phyloP scores from a whole-genome alignment of 768 basidiomycete genomes.

The Sarcodon sp. region DNA sequence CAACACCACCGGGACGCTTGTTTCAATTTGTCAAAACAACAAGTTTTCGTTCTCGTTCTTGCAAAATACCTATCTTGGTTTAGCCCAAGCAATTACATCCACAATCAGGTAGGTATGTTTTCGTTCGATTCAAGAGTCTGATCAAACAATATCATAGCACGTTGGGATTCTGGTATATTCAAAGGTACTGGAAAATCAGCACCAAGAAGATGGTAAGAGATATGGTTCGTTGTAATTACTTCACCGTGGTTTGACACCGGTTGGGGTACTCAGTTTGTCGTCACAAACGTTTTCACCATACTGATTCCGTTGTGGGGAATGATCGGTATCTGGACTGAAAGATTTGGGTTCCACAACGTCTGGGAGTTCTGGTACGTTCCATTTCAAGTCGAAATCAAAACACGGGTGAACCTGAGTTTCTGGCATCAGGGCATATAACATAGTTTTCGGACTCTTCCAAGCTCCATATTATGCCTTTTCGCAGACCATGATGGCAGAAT shows the following conservation, averaged over 20 bases:
- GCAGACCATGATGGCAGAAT: conserved; percentile 83
- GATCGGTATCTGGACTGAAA: conserved; percentile 73
- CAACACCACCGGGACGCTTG: conserved; percentile 67
- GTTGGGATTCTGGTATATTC: conserved; percentile 75
- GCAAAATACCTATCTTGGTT: conserved; percentile 66
- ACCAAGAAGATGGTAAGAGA: conserved; percentile 67
- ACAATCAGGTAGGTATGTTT: conserved; percentile 21
- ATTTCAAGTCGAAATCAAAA: too few species aligned
- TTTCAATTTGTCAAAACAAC: conserved; percentile 69
- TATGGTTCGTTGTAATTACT: background rate
- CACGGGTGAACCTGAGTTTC: too few species aligned
- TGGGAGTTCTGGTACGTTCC: conserved; percentile 75
- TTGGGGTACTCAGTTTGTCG: conserved; percentile 37
- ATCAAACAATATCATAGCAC: conserved; percentile 25
- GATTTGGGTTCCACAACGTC: conserved; percentile 69
- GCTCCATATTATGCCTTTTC: conserved; percentile 83
- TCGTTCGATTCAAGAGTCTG: background rate
- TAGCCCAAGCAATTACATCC: conserved; percentile 66
- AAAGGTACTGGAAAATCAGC: conserved; percentile 62
- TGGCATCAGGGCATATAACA: conserved; percentile 54
- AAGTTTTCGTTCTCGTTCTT: conserved; percentile 75
- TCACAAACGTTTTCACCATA: conserved; percentile 66
- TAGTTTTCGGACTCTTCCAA: conserved; percentile 72
- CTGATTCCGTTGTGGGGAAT: conserved; percentile 79
- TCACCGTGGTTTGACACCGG: background rate